Evolutionary conservation across 257 asterid species (phyloP).

Genomic region (Mitragyna speciosa): DNA sequence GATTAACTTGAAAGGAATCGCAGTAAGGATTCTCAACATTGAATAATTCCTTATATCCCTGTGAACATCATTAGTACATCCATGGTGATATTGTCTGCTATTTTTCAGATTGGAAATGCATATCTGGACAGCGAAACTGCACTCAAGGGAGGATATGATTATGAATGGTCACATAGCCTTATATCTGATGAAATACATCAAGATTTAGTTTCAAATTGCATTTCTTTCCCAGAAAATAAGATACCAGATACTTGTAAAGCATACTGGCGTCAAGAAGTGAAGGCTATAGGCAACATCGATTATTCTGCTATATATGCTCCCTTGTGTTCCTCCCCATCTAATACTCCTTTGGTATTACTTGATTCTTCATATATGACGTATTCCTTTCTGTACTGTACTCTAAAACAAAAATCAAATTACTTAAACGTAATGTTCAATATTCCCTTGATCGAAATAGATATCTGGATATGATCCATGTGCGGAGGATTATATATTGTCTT

Average conservation of each 20-base stretch:
- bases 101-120: slow-evolving; percentile 32
- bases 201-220: slow-evolving; percentile 12
- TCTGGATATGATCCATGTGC: background rate
- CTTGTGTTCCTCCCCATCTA: background rate
- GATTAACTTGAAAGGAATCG: slow-evolving; percentile 31
- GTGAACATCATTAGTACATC: background rate
- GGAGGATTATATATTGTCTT: background rate
- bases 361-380: background rate
- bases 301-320: background rate
- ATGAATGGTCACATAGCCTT: slow-evolving; percentile 15
- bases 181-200: slow-evolving; percentile 26
- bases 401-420: background rate
- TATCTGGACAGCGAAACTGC: slow-evolving; percentile 9
- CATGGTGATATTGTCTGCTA: background rate
- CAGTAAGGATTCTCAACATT: slow-evolving; percentile 15
- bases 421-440: background rate
- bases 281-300: background rate
- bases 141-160: slow-evolving; percentile 4
- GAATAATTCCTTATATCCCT: background rate
- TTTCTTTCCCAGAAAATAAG: background rate
- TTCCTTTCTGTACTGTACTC: background rate
- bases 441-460: background rate
- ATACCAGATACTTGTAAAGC: background rate
- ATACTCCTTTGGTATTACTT: background rate
- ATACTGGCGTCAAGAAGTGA: background rate